Base-by-base conservation (phyloP, 208 protist species). In the Angomonas deanei region DNA sequence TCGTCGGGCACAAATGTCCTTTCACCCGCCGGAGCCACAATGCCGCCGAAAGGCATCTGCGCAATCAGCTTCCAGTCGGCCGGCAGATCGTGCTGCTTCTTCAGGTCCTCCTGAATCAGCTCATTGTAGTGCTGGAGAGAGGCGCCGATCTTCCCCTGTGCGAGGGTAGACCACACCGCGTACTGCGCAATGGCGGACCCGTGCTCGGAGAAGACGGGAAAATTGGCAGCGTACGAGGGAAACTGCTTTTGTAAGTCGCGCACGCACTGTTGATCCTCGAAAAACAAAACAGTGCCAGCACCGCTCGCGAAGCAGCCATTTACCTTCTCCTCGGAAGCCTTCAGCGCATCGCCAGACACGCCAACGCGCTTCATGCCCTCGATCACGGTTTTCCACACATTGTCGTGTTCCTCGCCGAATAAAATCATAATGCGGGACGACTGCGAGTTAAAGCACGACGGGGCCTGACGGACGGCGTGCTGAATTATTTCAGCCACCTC, bases 1-100 rank as follows among this genome's bases (percentile, higher is more conserved):
- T 73, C 66, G 28, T 79, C 76, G 0, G 66, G 11, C 42, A 81
- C 78, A 57, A 60, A 65, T 31, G 76, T 66, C 63, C 74, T 78
- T 21, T 50, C 24, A n/a, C 61, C 74, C 17, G 72, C 72, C 23
- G 70, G 67, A 31, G 74, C 70, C 63, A 61, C 46, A 33, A 87
- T 76, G 28, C 56, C 57, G 34, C 80, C 80, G 48, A 86, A 86
- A 8, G 80, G 76, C 80, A 86, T 80, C 66, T 86, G 80, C 38
- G 80, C 72, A 8, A 78, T 61, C 26, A 86, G 64, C 57, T 73
- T 26, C 76, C 76, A 86, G 17, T 70, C 61, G 23, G 71, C 60
- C 31, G 80, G 70, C 15, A 86, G 46, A 19, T 72, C 63, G 50
- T 78, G 82, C 5, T 38, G 63, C 24, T 67, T 24, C 11, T 55